Conservation (phyloP, 306 rosid genomes). For the Vigna reflexopilosa region DNA sequence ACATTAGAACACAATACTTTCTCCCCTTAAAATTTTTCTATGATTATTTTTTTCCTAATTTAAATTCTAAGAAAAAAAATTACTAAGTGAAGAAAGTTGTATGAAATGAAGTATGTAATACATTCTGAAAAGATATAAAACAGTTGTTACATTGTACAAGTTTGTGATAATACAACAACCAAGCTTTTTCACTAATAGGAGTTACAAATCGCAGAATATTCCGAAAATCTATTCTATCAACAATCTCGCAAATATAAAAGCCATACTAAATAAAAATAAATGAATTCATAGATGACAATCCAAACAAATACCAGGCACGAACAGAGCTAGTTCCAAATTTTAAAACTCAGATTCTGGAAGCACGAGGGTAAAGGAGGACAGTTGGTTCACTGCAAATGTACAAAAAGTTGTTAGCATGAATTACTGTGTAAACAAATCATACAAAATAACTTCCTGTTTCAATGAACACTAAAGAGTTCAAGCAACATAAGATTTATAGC, state of each 20-base stretch:
- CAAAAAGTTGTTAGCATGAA: background rate
- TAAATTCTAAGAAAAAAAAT: too few species aligned
- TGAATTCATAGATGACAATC: background rate
- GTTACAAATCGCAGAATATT: background rate
- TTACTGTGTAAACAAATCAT: background rate
- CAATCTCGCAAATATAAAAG: background rate
- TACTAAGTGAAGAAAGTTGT: too few species aligned
- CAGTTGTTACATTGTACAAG: background rate
- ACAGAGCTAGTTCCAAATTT: background rate
- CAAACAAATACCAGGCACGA: background rate
- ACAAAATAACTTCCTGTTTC: background rate
- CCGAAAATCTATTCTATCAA: background rate
- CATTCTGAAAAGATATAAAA: background rate
- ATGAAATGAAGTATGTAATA: too few species aligned
- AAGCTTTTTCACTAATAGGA: background rate
- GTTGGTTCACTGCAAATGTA: constrained; percentile 11
- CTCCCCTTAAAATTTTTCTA: too few species aligned
- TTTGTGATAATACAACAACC: background rate
- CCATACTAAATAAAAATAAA: background rate
- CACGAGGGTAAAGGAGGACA: background rate
- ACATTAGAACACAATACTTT: too few species aligned
- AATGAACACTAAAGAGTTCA: background rate
- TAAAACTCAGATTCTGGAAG: constrained; percentile 17
- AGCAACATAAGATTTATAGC: background rate
- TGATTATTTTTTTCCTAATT: too few species aligned